Base-by-base conservation (phyloP, 208 protist genomes). In the Crithidia bombi region DNA sequence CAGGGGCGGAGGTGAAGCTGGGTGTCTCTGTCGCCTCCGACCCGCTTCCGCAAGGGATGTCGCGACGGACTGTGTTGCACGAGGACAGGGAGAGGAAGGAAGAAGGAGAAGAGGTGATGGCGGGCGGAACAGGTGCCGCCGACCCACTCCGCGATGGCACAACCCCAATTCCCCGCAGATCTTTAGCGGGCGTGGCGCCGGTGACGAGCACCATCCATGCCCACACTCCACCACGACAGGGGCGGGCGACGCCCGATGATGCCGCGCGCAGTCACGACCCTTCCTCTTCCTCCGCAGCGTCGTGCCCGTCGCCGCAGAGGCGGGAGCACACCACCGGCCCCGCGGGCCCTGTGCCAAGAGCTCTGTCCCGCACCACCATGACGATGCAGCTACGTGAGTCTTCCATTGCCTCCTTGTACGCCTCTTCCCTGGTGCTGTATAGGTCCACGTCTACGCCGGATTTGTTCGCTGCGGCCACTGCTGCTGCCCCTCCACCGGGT, bases 261-360 rank as follows among this genome's bases (percentile, higher is more conserved):
- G n/a, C n/a, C n/a, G n/a, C n/a, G n/a, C n/a, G n/a, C n/a, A n/a
- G n/a, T n/a, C n/a, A n/a, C 43, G 17, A 47, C 4, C 15, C 47
- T 5, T 52, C 47, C 5, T 9, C 17, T 30, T 6, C 50, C 28
- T 19, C 30, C 30, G 54, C 30, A 32, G 23, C 21, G 7, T 12
- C 39, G 35, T 59, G n/a, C 5, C 10, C 54, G 4, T 59, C 54
- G 30, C 54, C 35, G 30, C n/a, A 39, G 35, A 3, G 17, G 30
- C 54, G 33, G 0, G 54, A 59, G 30, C 54, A 59, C 54, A 59
- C 54, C n/a, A n/a, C n/a, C n/a, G n/a, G n/a, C n/a, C n/a, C n/a
- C n/a, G n/a, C n/a, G n/a, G n/a, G n/a, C n/a, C n/a, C n/a, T n/a
- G n/a, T n/a, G n/a, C n/a, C n/a, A n/a, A n/a, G n/a, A n/a, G n/a